A percentile compares a stretch with the other conserved stretches of the same genome.
Conservation (phyloP, 2,329 filamentous ascomycete species). For the Ambrosiella cleistominuta region DNA sequence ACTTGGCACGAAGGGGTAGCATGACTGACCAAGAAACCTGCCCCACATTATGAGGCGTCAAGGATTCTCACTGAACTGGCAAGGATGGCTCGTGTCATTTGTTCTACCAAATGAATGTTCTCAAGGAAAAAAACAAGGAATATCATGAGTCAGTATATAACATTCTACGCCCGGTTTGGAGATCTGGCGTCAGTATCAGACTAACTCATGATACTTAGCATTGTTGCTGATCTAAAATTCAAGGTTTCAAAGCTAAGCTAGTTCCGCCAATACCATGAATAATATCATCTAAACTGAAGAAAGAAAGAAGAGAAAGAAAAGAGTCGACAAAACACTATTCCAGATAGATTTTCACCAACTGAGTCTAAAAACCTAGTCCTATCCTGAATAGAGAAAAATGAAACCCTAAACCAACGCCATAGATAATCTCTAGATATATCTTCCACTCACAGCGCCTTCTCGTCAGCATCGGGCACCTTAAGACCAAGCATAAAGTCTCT, state of each 20-base stretch:
- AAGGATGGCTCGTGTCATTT: background rate
- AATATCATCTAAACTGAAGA: too few relatives aligned
- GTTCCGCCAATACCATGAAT: too few relatives aligned
- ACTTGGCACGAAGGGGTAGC: background rate
- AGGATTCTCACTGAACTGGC: background rate
- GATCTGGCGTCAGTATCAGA: too few relatives aligned
- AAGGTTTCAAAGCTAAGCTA: too few relatives aligned
- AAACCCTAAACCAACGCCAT: background rate
- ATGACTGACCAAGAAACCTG: background rate
- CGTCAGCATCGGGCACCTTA: constrained; percentile 25
- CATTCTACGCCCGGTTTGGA: too few relatives aligned
- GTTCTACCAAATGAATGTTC: too few relatives aligned
- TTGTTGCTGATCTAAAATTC: too few relatives aligned
- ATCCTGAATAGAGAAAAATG: background rate
- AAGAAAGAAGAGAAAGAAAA: background rate
- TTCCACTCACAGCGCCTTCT: constrained; percentile 9
- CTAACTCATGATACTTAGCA: too few relatives aligned
- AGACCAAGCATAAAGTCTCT: constrained; percentile 65
- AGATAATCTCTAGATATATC: background rate
- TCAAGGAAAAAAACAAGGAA: too few relatives aligned
- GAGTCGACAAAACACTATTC: background rate
- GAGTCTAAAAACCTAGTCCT: background rate
- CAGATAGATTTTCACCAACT: background rate
- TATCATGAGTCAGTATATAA: too few relatives aligned
- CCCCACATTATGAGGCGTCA: constrained; percentile 4